phyloP scores from a whole-genome alignment of 2,329 filamentous ascomycete genomes.

The Aureobasidium zeae region DNA sequence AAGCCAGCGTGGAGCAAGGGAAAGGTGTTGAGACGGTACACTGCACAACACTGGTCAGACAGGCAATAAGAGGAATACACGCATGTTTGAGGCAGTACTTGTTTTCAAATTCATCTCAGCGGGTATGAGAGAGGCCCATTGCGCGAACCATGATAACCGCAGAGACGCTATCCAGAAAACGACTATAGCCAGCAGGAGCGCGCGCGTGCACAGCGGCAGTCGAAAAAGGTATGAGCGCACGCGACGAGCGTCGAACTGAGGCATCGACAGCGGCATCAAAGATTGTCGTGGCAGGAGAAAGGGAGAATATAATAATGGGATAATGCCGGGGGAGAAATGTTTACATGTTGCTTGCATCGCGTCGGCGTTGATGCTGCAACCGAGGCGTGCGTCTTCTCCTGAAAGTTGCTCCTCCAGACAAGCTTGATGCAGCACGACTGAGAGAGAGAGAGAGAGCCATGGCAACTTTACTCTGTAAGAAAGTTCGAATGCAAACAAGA shows the following conservation, averaged over 20 bases:
- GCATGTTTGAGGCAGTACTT: slow-evolving; percentile 45
- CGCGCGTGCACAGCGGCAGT: slow-evolving; percentile 78
- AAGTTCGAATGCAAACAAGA: too few relatives aligned
- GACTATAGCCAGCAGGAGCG: slow-evolving; percentile 57
- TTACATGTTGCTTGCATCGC: too few relatives aligned
- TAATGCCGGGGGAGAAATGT: too few relatives aligned
- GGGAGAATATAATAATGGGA: too few relatives aligned
- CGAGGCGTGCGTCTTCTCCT: too few relatives aligned
- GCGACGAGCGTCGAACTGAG: slow-evolving; percentile 60
- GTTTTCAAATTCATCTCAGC: slow-evolving; percentile 60
- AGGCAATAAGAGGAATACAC: not conserved
- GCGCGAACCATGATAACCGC: slow-evolving; percentile 60
- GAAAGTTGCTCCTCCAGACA: too few relatives aligned
- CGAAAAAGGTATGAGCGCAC: slow-evolving; percentile 73
- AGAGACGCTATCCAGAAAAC: slow-evolving; percentile 60
- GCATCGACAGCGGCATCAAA: slow-evolving; percentile 35
- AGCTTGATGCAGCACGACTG: too few relatives aligned
- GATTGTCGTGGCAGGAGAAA: not conserved
- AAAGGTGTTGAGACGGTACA: slow-evolving; percentile 88
- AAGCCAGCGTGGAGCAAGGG: slow-evolving; percentile 76
- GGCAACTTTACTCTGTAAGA: slow-evolving; percentile 21
- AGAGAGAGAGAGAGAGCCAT: too few relatives aligned
- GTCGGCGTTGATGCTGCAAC: too few relatives aligned
- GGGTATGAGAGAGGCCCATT: slow-evolving; percentile 74
- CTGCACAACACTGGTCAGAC: slow-evolving; percentile 40